A percentile compares a stretch with the other conserved stretches of the same genome.
Evolutionary conservation across 2,329 filamentous ascomycete genomes (phyloP).

Genomic region (Grosmannia serpens): DNA sequence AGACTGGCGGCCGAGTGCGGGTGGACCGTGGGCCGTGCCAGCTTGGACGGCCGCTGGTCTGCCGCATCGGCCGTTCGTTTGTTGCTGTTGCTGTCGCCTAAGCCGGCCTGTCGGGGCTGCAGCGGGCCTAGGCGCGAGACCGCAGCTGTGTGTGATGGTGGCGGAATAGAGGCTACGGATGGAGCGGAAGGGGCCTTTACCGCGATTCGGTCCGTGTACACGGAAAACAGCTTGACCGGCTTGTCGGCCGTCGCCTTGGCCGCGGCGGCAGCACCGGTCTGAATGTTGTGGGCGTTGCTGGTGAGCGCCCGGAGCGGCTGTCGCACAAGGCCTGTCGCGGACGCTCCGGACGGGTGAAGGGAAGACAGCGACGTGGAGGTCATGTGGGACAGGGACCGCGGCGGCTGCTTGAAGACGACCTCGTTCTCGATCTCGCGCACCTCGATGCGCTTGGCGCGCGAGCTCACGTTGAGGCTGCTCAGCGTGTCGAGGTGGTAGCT

Average conservation of each 20-base stretch:
- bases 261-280: constrained; percentile 42
- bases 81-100: neutral
- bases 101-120: constrained; percentile 19
- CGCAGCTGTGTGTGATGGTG: neutral
- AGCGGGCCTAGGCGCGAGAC: constrained; percentile 10
- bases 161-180: neutral
- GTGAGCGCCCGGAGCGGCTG: constrained; percentile 72
- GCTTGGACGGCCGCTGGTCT: constrained; percentile 30
- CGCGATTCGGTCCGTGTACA: constrained; percentile 61
- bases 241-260: constrained; percentile 36
- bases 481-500: constrained; percentile 91
- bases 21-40: constrained; percentile 21
- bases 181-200: neutral
- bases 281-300: constrained; percentile 58
- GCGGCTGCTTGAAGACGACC: constrained; percentile 70
- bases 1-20: constrained; percentile 4
- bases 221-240: constrained; percentile 72
- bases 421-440: constrained; percentile 94
- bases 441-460: constrained; percentile 91
- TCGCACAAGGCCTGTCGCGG: constrained; percentile 35
- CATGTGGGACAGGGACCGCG: constrained; percentile 26
- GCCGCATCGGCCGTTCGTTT: constrained; percentile 29
- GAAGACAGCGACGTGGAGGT: constrained; percentile 46
- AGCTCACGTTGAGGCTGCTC: constrained; percentile 89
- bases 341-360: constrained; percentile 46